Base-by-base conservation (phyloP, 345 rosid species). In the Noccaea caerulescens region DNA sequence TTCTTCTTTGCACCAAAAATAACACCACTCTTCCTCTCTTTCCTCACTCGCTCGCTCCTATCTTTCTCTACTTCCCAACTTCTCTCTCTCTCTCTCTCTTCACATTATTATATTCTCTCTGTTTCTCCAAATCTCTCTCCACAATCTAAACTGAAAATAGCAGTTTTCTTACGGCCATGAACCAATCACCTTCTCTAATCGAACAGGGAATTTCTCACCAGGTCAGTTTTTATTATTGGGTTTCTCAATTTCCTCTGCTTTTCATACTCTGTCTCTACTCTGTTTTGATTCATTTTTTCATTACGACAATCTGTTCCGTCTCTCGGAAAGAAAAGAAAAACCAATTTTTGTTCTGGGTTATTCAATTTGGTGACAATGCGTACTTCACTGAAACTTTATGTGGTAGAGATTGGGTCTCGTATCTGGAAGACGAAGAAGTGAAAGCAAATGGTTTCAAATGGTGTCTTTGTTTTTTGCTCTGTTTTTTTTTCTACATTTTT, bases 121-220 rank as follows among this genome's bases (percentile, higher is more conserved):
- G 69, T 69, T 66, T 49, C 58, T 10, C 42, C 25, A 36, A 68
- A 43, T 38, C 74, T 62, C 77, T 56, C 33, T 44, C 18, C 46
- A 20, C 8, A 57, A 49, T 59, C 52, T 57, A 30, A 71, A 71
- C 58, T 53, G 57, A 41, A 63, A 72, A 58, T 42, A 49, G 14
- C 53, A 50, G 54, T 58, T 54, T 50, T 0, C 63, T 68, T 34
- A 16, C 53, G 30, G 73, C 73, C 80, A 87, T 85, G 92, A 77
- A 66, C 82, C 84, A 80, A 37, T 72, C 87, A 44, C 81, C 70
- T 30, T 77, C 71, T 46, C 58, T 51, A 49, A 47, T 75, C 53
- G 92, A 87, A 72, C 82, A 74, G 43, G 88, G 88, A 61, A 45
- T 77, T 12, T 61, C 84, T 79, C 83, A 58, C 5, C 82, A 86